These are phyloP conservation scores for Solanum rostratum DNA, from an alignment of 257 asterid genomes.

Conservation along the genomic window DNA sequence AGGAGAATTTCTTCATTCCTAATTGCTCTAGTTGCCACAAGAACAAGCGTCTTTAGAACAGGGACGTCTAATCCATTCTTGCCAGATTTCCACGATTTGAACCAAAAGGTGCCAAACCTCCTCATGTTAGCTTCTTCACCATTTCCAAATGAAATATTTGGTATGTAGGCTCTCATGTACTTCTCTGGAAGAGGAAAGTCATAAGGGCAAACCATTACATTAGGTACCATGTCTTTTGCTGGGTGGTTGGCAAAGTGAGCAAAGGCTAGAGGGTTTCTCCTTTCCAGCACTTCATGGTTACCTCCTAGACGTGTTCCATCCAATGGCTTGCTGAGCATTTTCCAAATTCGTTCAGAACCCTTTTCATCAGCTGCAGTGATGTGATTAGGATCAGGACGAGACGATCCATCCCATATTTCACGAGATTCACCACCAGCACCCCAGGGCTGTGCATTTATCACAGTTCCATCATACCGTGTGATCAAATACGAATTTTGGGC, in stretches of 20 bases:
- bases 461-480: conserved; percentile 92
- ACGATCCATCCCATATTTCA: conserved; percentile 57
- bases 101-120: conserved; percentile 91
- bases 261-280: conserved; percentile 80
- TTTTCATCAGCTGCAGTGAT: conserved; percentile 18
- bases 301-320: conserved; percentile 27
- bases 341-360: conserved; percentile 74
- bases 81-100: conserved; percentile 56
- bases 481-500: conserved; percentile 70
- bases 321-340: conserved; percentile 68
- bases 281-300: conserved; percentile 55
- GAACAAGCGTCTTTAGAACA: conserved; percentile 51
- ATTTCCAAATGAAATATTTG: conserved; percentile 66
- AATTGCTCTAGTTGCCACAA: conserved; percentile 61
- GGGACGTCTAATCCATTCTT: conserved; percentile 23
- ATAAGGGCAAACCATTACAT: conserved; percentile 81
- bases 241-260: conserved; percentile 97
- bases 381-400: conserved; percentile 8
- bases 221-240: conserved; percentile 46
- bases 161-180: conserved; percentile 63
- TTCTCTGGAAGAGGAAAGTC: conserved; percentile 67
- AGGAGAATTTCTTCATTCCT: conserved; percentile 66
- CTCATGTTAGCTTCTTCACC: conserved; percentile 55
- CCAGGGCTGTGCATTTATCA: conserved; percentile 94
- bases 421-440: conserved; percentile 74